Evolutionary conservation across 345 rosid species (phyloP).

Genomic region (Citrus reticulata): DNA sequence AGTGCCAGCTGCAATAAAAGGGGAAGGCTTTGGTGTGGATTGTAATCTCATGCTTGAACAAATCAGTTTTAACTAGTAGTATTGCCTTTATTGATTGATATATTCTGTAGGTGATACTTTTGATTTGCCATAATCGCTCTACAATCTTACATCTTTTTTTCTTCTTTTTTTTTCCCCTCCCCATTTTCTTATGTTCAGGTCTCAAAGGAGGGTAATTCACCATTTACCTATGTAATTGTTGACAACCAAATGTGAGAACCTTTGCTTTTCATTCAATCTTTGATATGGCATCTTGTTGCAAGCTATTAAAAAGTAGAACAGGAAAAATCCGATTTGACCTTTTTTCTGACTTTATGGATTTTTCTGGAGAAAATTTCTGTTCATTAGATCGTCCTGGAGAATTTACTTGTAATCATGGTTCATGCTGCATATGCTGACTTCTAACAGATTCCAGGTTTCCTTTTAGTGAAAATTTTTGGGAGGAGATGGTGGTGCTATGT

Average conservation of each 20-base stretch:
- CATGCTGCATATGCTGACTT: neutral
- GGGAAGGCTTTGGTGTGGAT: neutral
- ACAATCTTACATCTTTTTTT: neutral
- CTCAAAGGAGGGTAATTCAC: constrained; percentile 67
- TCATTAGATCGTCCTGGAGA: neutral
- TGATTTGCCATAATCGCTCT: neutral
- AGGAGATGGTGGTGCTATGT: neutral
- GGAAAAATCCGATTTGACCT: neutral
- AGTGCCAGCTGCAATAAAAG: neutral
- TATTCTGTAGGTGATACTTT: neutral
- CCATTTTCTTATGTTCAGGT: constrained; percentile 42
- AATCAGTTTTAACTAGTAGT: neutral
- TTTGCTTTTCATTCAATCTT: neutral
- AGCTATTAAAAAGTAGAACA: neutral
- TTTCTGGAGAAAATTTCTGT: neutral
- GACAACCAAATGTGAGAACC: constrained; percentile 72
- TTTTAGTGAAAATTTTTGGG: neutral
- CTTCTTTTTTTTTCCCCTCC: neutral
- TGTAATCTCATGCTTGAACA: neutral
- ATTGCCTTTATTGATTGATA: neutral
- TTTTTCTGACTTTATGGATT: neutral
- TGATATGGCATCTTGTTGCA: neutral
- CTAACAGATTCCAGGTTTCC: neutral
- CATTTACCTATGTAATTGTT: constrained; percentile 80
- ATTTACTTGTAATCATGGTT: neutral